Conservation (phyloP, 1,284 basidiomycete genomes). For the Moesziomyces globuligerus region DNA sequence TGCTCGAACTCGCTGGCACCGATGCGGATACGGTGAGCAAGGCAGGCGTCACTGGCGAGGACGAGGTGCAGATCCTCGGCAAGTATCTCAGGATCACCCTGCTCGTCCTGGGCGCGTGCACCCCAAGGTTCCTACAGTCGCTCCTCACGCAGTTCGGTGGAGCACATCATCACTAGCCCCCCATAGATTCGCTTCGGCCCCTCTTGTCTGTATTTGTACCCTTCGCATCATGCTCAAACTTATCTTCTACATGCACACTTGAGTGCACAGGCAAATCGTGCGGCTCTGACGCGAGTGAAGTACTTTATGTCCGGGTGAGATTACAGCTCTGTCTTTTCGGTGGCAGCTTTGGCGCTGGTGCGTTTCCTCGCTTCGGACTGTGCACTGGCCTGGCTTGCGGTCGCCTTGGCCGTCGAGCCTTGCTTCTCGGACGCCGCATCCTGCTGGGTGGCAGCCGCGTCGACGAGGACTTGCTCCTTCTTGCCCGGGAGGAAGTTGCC, state of each 20-base stretch:
- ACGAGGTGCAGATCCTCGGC: slow-evolving; percentile 32
- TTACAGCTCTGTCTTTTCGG: slow-evolving; percentile 27
- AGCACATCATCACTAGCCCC: slow-evolving; percentile 23
- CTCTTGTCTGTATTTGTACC: slow-evolving; percentile 28
- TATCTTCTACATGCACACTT: too few species aligned
- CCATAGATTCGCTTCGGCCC: background rate
- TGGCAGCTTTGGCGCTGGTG: slow-evolving; percentile 13
- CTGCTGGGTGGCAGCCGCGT: slow-evolving; percentile 12
- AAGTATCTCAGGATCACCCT: slow-evolving; percentile 30
- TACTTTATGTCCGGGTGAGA: too few species aligned
- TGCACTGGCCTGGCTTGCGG: background rate
- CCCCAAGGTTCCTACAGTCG: slow-evolving; percentile 29
- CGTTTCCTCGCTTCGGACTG: slow-evolving; percentile 15
- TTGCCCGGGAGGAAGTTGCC: slow-evolving; percentile 21
- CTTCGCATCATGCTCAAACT: background rate
- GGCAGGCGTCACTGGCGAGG: background rate
- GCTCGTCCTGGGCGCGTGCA: slow-evolving; percentile 29
- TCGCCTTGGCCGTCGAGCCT: background rate
- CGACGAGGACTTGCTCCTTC: slow-evolving; percentile 21
- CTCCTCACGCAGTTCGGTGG: slow-evolving; percentile 14
- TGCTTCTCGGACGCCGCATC: background rate
- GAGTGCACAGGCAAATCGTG: too few species aligned
- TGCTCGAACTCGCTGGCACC: slow-evolving; percentile 56
- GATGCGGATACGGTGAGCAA: slow-evolving; percentile 28
- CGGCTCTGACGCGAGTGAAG: too few species aligned